A percentile compares a stretch with the other conserved stretches of the same genome.
phyloP scores from a whole-genome alignment of 768 basidiomycete species.

The Rhizopogon vulgaris region DNA sequence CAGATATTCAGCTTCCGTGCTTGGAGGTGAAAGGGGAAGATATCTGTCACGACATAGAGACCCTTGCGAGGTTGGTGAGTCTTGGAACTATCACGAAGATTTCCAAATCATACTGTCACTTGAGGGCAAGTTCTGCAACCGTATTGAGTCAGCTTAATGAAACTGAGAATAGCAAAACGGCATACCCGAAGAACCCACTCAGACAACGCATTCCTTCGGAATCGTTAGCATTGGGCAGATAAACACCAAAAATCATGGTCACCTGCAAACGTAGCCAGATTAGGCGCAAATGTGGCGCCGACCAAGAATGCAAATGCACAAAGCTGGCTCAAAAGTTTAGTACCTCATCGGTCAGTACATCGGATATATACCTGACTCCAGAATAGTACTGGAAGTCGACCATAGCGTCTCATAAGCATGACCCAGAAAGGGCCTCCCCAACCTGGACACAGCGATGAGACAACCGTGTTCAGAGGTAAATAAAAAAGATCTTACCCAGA shows the following conservation, averaged over 20 bases:
- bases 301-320: slow-evolving; percentile 41
- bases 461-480: too few species aligned
- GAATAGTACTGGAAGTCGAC: slow-evolving; percentile 24
- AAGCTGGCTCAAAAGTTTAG: slow-evolving; percentile 17
- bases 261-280: slow-evolving; percentile 43
- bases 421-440: slow-evolving; percentile 26
- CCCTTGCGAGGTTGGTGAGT: slow-evolving; percentile 21
- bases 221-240: not conserved
- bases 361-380: slow-evolving; percentile 17
- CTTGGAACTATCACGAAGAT: not conserved
- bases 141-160: too few species aligned
- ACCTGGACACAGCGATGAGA: slow-evolving; percentile 9
- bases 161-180: not conserved
- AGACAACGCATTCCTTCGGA: slow-evolving; percentile 24
- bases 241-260: slow-evolving; percentile 4
- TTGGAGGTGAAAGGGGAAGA: slow-evolving; percentile 51
- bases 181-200: slow-evolving; percentile 26
- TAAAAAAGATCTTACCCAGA: slow-evolving; percentile 26
- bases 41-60: slow-evolving; percentile 40
- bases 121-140: slow-evolving; percentile 42
- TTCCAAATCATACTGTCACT: slow-evolving; percentile 31
- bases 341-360: not conserved
- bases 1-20: slow-evolving; percentile 46
- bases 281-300: slow-evolving; percentile 47
- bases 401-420: slow-evolving; percentile 25